Conservation (phyloP, 2,329 filamentous ascomycete genomes). For the Lecanicillium sp. region DNA sequence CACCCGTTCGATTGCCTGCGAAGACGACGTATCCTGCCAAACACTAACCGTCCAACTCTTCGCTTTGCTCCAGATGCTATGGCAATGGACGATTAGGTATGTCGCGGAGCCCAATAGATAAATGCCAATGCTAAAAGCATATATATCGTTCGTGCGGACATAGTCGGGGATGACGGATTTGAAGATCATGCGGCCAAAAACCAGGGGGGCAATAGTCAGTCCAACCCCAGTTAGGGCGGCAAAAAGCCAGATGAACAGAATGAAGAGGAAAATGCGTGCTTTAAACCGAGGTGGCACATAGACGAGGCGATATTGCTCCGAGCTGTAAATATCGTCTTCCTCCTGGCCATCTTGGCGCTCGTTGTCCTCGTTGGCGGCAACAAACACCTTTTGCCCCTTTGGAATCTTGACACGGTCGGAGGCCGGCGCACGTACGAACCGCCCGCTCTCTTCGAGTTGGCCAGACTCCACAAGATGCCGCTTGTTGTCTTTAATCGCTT, state of each 20-base stretch:
- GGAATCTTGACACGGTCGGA: conserved; percentile 93
- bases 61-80: conserved; percentile 25
- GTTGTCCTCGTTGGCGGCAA: conserved; percentile 58
- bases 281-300: conserved; percentile 84
- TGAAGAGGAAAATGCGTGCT: conserved; percentile 72
- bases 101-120: conserved; percentile 65
- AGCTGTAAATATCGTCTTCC: conserved; percentile 42
- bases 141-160: conserved; percentile 83
- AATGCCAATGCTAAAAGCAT: conserved; percentile 86
- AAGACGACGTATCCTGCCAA: conserved; percentile 14
- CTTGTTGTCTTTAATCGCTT: conserved; percentile 30
- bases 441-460: conserved; percentile 61
- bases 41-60: conserved; percentile 20
- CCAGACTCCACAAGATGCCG: conserved; percentile 34
- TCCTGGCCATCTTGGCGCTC: conserved; percentile 53
- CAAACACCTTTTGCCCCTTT: conserved; percentile 73
- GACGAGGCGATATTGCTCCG: conserved; percentile 58
- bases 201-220: conserved; percentile 76
- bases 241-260: conserved; percentile 87
- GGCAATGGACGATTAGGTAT: conserved; percentile 51
- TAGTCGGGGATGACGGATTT: conserved; percentile 61
- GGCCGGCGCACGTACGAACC: conserved; percentile 84
- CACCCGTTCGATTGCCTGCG: conserved; percentile 16
- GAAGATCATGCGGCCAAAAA: conserved; percentile 76
- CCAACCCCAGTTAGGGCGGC: conserved; percentile 80